Base-by-base conservation (phyloP, 805 yeast species). In the Ogataea parapolymorpha region DNA sequence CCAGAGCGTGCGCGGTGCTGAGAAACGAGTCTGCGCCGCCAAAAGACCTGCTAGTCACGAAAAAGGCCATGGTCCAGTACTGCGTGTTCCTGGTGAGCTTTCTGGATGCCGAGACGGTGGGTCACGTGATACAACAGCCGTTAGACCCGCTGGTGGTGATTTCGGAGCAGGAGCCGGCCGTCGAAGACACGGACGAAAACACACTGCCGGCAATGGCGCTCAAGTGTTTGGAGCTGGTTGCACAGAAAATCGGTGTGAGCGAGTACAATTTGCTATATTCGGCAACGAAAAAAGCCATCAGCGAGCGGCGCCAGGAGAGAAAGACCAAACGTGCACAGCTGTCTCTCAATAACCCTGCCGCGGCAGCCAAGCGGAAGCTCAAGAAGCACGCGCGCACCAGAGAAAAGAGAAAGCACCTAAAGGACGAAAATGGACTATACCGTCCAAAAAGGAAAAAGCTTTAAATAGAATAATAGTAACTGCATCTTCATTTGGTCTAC, bases 271-370 rank as follows among this genome's bases (percentile, higher is more conserved):
- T 67, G 15, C 63, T 77, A 2, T 83, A 81, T 55, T 67, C 85
- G 2, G 67, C 67, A 32, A 93, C 88, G n/a, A 78, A 79, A 57
- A 77, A 73, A 48, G 54, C 55, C 13, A 82, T 90, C 17, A 65
- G 62, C 22, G 67, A 68, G 26, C 77, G 87, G 61, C 76, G 97
- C 55, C 74, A 74, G 44, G 95, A 87, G 35, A 78, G 97, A 63
- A 79, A 73, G 57, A 75, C 85, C 0, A 82, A 81, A 56, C 72
- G 89, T 42, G 84, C 95, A 0, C 81, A 84, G 44, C 65, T 87
- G 58, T 84, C 88, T 3, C 71, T 90, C 9, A 75, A 72, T 15
- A 85, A 83, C 4, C 98, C 98, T 1, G 95, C 84, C 12, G 64
- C 75, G 30, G 82, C 87, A n/a, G 93, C 96, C 2, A 75, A 74